phyloP scores from a whole-genome alignment of 2,329 filamentous ascomycete species.

The Cercospora zeae-maydis region DNA sequence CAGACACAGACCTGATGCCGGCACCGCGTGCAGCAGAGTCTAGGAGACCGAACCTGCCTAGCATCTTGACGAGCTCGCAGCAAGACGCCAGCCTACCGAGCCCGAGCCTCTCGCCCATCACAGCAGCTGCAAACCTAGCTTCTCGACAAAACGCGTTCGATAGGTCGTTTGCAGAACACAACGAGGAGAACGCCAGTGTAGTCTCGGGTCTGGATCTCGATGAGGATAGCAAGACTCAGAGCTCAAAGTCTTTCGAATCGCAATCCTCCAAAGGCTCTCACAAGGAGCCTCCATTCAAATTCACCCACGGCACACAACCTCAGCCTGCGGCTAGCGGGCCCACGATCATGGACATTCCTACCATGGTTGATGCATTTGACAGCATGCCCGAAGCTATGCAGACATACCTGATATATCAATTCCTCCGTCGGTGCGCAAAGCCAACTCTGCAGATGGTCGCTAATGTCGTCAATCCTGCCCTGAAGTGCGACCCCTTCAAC shows the following conservation, averaged over 20 bases:
- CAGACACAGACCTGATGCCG: slow-evolving; percentile 66
- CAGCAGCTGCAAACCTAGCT: slow-evolving; percentile 65
- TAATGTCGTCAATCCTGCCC: slow-evolving; percentile 83
- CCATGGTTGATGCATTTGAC: slow-evolving; percentile 85
- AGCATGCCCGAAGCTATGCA: slow-evolving; percentile 88
- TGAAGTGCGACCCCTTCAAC: slow-evolving; percentile 90
- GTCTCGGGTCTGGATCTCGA: slow-evolving; percentile 36
- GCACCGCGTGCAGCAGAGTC: slow-evolving; percentile 29
- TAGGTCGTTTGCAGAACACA: slow-evolving; percentile 33
- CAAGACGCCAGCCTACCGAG: slow-evolving; percentile 93
- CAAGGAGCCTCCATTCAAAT: slow-evolving; percentile 14
- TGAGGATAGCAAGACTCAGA: slow-evolving; percentile 29
- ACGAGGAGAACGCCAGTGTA: slow-evolving; percentile 34
- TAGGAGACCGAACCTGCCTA: slow-evolving; percentile 39
- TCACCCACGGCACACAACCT: slow-evolving; percentile 16
- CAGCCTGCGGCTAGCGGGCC: slow-evolving; percentile 25
- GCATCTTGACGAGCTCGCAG: slow-evolving; percentile 66
- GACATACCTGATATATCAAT: slow-evolving; percentile 93
- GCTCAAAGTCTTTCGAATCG: slow-evolving; percentile 28
- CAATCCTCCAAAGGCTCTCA: slow-evolving; percentile 14
- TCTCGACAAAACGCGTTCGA: slow-evolving; percentile 35
- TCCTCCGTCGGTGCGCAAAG: slow-evolving; percentile 81
- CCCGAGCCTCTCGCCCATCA: slow-evolving; percentile 85
- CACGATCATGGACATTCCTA: slow-evolving; percentile 70
- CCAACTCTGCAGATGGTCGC: slow-evolving; percentile 86